Percentiles rank a stretch among this genome's conserved stretches.
phyloP scores from a whole-genome alignment of 768 basidiomycete genomes.

The Panaeolus papilionaceus region DNA sequence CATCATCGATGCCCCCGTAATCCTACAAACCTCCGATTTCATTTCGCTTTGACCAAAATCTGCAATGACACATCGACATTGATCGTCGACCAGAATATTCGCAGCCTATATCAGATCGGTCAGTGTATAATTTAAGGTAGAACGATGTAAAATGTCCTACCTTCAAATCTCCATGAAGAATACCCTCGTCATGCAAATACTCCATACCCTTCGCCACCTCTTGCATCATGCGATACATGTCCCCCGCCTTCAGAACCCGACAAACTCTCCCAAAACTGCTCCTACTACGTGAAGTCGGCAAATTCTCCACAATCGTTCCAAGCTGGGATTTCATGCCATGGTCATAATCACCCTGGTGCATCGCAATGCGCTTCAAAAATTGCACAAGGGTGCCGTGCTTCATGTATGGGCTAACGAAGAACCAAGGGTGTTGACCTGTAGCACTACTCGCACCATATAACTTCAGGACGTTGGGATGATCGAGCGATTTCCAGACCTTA shows the following conservation, averaged over 20 bases:
- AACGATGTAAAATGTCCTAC: slow-evolving; percentile 38
- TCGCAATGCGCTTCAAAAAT: slow-evolving; percentile 53
- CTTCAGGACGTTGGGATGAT: slow-evolving; percentile 73
- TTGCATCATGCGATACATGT: slow-evolving; percentile 67
- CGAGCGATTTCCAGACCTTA: slow-evolving; percentile 72
- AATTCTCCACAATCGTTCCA: slow-evolving; percentile 11
- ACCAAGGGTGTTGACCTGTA: slow-evolving; percentile 74
- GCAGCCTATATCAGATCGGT: slow-evolving; percentile 51
- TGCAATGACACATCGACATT: slow-evolving; percentile 71
- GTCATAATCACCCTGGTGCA: slow-evolving; percentile 27
- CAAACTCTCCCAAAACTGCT: slow-evolving; percentile 18
- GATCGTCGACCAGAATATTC: slow-evolving; percentile 79
- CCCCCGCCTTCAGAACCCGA: slow-evolving; percentile 37
- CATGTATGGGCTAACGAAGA: slow-evolving; percentile 79
- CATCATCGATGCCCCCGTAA: slow-evolving; percentile 56
- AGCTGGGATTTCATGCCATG: slow-evolving; percentile 26
- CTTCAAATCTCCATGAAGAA: slow-evolving; percentile 85
- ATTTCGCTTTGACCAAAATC: slow-evolving; percentile 89
- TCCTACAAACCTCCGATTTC: slow-evolving; percentile 71
- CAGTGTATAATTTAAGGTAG: neutral
- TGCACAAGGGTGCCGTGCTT: slow-evolving; percentile 66
- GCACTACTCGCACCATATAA: slow-evolving; percentile 82
- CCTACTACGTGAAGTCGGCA: slow-evolving; percentile 20
- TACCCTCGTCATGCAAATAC: slow-evolving; percentile 71
- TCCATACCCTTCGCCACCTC: slow-evolving; percentile 88